Base-by-base conservation (phyloP, 345 rosid genomes). In the Laguncularia racemosa region DNA sequence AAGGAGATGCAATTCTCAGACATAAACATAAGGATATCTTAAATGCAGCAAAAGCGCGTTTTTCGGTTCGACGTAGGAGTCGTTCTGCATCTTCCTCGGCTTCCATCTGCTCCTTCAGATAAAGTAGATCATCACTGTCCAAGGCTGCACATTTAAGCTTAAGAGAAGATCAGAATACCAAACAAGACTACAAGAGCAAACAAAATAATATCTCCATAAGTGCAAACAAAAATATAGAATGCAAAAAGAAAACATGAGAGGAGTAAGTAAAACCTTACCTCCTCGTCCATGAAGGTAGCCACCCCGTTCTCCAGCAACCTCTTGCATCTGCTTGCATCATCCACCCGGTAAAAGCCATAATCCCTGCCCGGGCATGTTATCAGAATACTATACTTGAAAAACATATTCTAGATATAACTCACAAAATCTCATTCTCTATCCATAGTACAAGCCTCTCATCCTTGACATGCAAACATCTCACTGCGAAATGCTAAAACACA, bases 351-450 rank as follows among this genome's bases (percentile, higher is more conserved):
- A 72, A 76, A 76, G 91, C 84, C 84, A 79, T 72, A 75, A 79
- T 93, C 97, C 96, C 99, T 93, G 96, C 81, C 98, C 70, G 97
- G 97, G 83, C 99, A 87, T 66, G 96, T 93, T 84, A 89, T 93
- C 90, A 89, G 97, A 83, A 81, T 66, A 73, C 75, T 53, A 47
- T 19, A 59, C 46, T 63, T 43, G 65, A 44, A 47, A 33, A 33
- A 33, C 40, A 33, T 6, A 33, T 33, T 10, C 1, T 33, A 33
- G 11, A 33, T 33, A 9, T 33, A 4, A 33, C 9, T 33, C 40
- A 33, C 7, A 10, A 33, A 33, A 33, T 6, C 9, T 33, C 40
- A 33, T 33, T 33, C 40, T 33, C 40, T 33, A 33, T 33, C 40
- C 11, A 9, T 33, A 6, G 40, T 7, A 9, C 40, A 33, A 33